Evolutionary conservation across 306 rosid species (phyloP).

Genomic region (Sicyos baderoa): DNA sequence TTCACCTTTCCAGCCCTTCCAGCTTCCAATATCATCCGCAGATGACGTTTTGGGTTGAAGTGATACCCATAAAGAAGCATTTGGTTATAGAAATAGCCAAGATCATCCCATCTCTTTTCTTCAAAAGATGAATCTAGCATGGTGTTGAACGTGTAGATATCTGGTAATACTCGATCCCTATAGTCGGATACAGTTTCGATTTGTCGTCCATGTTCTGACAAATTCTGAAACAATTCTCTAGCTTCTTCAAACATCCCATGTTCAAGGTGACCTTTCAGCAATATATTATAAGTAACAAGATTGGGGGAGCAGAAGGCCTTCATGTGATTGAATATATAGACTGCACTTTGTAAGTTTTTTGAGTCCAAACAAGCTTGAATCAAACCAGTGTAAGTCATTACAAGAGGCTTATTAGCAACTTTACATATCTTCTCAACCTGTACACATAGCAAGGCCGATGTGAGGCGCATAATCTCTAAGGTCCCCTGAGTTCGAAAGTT

Average conservation of each 20-base stretch:
- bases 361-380: constrained; percentile 77
- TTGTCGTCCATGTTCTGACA: constrained; percentile 41
- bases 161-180: constrained; percentile 52
- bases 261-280: constrained; percentile 66
- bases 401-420: constrained; percentile 91
- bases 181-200: constrained; percentile 35
- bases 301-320: constrained; percentile 69
- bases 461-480: no score
- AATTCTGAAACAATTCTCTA: constrained; percentile 50
- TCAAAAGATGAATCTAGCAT: constrained; percentile 55
- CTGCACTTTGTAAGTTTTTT: constrained; percentile 52
- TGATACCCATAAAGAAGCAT: constrained; percentile 61
- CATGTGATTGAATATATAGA: constrained; percentile 65
- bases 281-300: constrained; percentile 73
- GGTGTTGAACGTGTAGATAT: constrained; percentile 73
- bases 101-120: constrained; percentile 70
- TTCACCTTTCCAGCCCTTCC: constrained; percentile 70
- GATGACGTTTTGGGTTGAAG: constrained; percentile 87
- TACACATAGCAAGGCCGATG: constrained; percentile 21
- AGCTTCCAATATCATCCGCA: constrained; percentile 67
- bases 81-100: constrained; percentile 42
- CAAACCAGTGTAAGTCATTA: constrained; percentile 90
- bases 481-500: no score
- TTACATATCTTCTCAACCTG: constrained; percentile 87
- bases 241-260: constrained; percentile 74